A percentile compares a stretch with the other conserved stretches of the same genome.
Evolutionary conservation across 768 basidiomycete species (phyloP).

Genomic region (Suillus americanus): DNA sequence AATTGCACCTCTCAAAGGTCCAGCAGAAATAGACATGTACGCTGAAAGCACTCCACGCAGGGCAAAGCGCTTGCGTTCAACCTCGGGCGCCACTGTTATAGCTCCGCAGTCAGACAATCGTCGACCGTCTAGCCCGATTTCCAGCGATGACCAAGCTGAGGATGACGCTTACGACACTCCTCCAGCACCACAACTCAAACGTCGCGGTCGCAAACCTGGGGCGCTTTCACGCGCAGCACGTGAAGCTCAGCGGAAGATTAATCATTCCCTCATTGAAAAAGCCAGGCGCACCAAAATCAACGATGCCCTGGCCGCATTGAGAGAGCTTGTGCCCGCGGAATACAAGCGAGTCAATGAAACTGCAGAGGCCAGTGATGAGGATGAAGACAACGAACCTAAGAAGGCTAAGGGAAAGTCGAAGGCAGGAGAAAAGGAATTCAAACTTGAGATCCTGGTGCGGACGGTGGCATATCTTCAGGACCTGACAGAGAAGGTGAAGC

Average conservation of each 20-base stretch:
- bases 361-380: conserved; percentile 35
- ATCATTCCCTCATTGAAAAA: conserved; percentile 95
- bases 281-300: conserved; percentile 95
- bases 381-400: conserved; percentile 31
- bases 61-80: conserved; percentile 40
- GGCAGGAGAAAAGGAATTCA: conserved; percentile 83
- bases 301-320: conserved; percentile 76
- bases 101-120: conserved; percentile 2
- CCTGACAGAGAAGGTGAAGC: conserved; percentile 53
- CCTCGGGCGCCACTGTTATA: conserved; percentile 14
- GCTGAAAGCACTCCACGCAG: conserved; percentile 41
- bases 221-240: conserved; percentile 73
- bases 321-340: conserved; percentile 71
- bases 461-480: conserved; percentile 80
- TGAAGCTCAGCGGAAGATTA: conserved; percentile 86
- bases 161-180: conserved; percentile 26
- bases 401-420: conserved; percentile 32
- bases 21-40: conserved; percentile 30
- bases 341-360: conserved; percentile 35
- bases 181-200: conserved; percentile 41
- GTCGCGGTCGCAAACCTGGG: conserved; percentile 72
- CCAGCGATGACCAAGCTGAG: conserved; percentile 22
- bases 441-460: conserved; percentile 84
- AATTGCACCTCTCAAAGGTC: conserved; percentile 13
- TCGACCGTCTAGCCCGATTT: conserved; percentile 10